These are phyloP conservation scores for Termitomyces sp. DNA, from an alignment of 768 basidiomycete genomes.

Conservation along the genomic window DNA sequence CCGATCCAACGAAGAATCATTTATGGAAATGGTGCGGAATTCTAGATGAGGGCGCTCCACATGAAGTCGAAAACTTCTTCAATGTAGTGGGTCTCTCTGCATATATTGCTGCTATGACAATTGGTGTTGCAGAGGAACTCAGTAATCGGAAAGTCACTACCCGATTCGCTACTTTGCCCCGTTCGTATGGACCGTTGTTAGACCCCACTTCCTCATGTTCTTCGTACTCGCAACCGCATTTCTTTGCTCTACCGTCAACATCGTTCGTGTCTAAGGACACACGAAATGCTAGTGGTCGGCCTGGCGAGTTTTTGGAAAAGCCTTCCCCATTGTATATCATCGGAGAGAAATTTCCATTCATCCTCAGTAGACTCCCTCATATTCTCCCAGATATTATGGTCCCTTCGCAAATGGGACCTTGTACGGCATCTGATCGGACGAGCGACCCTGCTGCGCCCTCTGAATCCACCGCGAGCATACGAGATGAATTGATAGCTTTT, in stretches of 20 bases:
- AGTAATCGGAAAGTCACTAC: not conserved
- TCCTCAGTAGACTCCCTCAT: not conserved
- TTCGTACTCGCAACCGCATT: not conserved
- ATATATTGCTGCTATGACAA: not conserved
- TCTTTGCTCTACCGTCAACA: not conserved
- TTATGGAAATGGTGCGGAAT: too few species aligned
- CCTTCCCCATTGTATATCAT: not conserved
- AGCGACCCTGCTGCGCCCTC: not conserved
- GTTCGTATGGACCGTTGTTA: not conserved
- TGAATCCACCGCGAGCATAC: too few species aligned
- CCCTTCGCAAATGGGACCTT: not conserved
- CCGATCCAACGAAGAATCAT: too few species aligned
- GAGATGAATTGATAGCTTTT: not conserved
- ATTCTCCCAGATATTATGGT: too few species aligned
- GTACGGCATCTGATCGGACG: not conserved
- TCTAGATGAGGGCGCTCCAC: too few species aligned
- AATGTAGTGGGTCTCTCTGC: too few species aligned
- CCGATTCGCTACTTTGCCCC: not conserved
- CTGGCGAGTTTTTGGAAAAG: not conserved
- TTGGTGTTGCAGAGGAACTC: not conserved
- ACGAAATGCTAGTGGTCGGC: not conserved
- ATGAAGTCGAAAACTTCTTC: too few species aligned
- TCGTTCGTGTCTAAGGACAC: too few species aligned
- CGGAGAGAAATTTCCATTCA: too few species aligned
- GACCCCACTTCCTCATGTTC: not conserved